Conservation (phyloP, 306 rosid genomes). For the Cucumis cinereus region DNA sequence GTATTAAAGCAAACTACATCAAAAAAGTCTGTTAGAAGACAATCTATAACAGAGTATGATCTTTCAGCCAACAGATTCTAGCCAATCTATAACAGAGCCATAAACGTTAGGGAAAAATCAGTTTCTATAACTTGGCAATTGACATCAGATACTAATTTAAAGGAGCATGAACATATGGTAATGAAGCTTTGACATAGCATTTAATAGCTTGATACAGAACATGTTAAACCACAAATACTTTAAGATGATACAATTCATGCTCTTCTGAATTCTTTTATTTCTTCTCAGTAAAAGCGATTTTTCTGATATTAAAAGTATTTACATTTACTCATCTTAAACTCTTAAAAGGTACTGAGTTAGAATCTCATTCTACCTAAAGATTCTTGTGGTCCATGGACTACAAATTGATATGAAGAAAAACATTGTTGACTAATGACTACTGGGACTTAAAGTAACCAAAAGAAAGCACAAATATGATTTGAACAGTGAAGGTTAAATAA, state of each 20-base stretch:
- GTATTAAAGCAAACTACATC: background rate
- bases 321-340: background rate
- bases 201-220: background rate
- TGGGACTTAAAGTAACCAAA: constrained; percentile 13
- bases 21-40: background rate
- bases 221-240: background rate
- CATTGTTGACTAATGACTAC: background rate
- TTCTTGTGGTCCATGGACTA: background rate
- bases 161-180: background rate
- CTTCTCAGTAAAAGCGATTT: background rate
- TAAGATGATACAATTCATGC: background rate
- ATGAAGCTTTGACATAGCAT: background rate
- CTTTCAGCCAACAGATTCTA: background rate
- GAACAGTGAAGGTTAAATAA: constrained; percentile 8
- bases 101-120: background rate
- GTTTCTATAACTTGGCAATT: background rate
- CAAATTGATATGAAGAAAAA: background rate
- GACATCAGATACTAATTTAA: background rate
- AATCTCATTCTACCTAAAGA: background rate
- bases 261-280: background rate
- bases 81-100: background rate
- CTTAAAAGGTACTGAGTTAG: background rate
- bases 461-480: constrained; percentile 20
- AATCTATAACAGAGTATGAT: background rate
- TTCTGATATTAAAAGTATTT: background rate